These are phyloP conservation scores for Leccinum holopus DNA, from an alignment of 1,284 basidiomycete genomes.

Conservation along the genomic window DNA sequence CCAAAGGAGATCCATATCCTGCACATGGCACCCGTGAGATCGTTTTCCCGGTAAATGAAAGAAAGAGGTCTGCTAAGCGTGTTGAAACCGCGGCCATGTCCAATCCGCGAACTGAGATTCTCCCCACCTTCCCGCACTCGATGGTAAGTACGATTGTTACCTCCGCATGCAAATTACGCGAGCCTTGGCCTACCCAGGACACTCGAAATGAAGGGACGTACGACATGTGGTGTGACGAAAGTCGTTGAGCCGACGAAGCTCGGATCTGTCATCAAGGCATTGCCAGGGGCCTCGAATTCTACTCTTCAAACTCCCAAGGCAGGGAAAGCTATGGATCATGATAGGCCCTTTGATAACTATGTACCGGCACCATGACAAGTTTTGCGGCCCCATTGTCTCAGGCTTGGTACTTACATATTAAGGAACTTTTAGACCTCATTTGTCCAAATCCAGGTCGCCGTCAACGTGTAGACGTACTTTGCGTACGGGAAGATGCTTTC, in stretches of 20 bases:
- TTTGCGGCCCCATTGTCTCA: not conserved
- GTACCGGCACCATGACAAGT: not conserved
- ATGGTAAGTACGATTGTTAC: conserved; percentile 3
- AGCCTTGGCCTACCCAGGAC: conserved; percentile 14
- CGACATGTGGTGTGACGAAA: conserved; percentile 10
- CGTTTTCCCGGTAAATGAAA: conserved; percentile 18
- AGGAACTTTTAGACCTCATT: not conserved
- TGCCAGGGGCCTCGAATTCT: not conserved
- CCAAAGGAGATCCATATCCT: not conserved
- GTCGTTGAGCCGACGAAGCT: conserved; percentile 13
- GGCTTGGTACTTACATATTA: not conserved
- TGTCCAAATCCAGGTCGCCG: not conserved
- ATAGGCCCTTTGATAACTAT: not conserved
- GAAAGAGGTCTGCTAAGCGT: conserved; percentile 21
- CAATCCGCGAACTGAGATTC: conserved; percentile 9
- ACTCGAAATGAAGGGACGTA: not conserved
- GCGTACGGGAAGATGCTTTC: conserved; percentile 9
- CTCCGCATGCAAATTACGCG: too few relatives aligned
- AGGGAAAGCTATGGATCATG: not conserved
- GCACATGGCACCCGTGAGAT: conserved; percentile 9
- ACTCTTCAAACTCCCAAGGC: conserved; percentile 13
- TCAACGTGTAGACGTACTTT: conserved; percentile 13
- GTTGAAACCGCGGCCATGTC: not conserved
- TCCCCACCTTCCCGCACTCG: conserved; percentile 24
- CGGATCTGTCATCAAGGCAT: conserved; percentile 7